A percentile compares a stretch with the other conserved stretches of the same genome.
phyloP scores from a whole-genome alignment of 163 green algal species.

The Coccomyxa subellipsoidea region DNA sequence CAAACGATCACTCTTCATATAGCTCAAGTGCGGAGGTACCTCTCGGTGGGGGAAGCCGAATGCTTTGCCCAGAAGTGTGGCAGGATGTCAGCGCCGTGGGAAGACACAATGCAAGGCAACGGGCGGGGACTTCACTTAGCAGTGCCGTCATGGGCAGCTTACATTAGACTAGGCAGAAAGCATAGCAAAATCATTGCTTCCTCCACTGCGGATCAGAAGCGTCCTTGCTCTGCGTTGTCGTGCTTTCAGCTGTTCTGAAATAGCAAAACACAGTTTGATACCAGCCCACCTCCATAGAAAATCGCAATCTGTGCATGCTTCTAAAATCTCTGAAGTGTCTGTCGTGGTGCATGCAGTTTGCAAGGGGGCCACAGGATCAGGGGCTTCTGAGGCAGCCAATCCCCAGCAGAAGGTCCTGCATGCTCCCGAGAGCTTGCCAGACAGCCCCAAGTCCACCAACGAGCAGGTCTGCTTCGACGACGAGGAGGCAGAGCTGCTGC shows the following conservation, averaged over 20 bases:
- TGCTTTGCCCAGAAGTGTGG: too few species aligned
- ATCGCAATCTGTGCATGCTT: neutral
- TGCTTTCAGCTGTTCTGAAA: neutral
- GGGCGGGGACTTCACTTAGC: too few species aligned
- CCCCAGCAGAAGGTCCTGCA: neutral
- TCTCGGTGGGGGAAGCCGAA: too few species aligned
- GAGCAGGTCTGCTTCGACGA: neutral
- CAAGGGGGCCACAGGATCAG: neutral
- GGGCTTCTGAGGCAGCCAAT: neutral
- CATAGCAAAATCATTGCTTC: neutral
- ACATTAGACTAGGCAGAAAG: too few species aligned
- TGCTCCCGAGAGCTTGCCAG: neutral
- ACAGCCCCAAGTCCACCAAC: neutral
- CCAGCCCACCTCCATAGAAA: too few species aligned
- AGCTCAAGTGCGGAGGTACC: too few species aligned
- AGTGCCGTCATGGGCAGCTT: too few species aligned
- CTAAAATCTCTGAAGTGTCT: neutral
- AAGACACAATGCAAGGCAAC: too few species aligned
- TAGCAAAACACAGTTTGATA: too few species aligned
- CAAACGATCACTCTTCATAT: too few species aligned
- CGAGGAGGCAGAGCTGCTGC: neutral
- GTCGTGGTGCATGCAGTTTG: neutral
- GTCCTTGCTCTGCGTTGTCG: neutral
- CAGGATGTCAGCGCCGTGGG: too few species aligned
- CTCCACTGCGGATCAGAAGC: neutral